Evolutionary conservation across 2,329 filamentous ascomycete genomes (phyloP), one percentile per base, ranked within the genome.

Genomic region (Clarireedia paspali): DNA sequence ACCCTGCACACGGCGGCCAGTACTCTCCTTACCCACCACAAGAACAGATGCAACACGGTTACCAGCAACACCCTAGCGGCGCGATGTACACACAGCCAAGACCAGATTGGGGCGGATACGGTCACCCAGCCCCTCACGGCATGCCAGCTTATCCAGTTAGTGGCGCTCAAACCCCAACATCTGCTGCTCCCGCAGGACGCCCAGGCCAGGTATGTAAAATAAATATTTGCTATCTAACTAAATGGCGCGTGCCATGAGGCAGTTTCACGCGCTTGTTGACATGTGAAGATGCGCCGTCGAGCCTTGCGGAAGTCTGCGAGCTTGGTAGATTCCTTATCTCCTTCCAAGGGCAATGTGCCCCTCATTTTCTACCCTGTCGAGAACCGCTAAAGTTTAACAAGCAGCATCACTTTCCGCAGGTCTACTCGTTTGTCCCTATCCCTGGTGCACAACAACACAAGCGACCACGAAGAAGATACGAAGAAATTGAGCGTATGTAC

Each of bases 401-500:
- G 63, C 56, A 65, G 60, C 79, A 81, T 64, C 76, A 71, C 64
- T 68, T 81, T 39, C 80, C 75, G n/a, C 80, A 96, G 81, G 92
- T 99, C 42, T 97, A 97, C 71, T 96, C 91, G 0, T 97, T 99
- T 68, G 94, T 97, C 34, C 92, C 94, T 0, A 97, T 97, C 67
- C 94, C 94, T 2, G 94, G 94, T 61, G 90, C 92, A 12, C 91
- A 96, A 70, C 94, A 99, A 71, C 92, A 97, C 72, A 99, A 99
- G 77, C 84, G 94, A 57, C 94, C 94, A 12, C 83, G 94, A 62
- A 81, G 94, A 66, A 84, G 94, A 53, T 99, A 96, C 67, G 94
- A 99, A 73, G 94, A 99, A 71, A 99, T 99, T 66, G 94, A 99
- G 76, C 86, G 94, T 69, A 97, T 99, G 94, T 97, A 99, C 78